A percentile compares a stretch with the other conserved stretches of the same genome.
These are phyloP conservation scores for Dianthus caryophyllus DNA, from an alignment of 148 eudicot species.

Conservation along the genomic window DNA sequence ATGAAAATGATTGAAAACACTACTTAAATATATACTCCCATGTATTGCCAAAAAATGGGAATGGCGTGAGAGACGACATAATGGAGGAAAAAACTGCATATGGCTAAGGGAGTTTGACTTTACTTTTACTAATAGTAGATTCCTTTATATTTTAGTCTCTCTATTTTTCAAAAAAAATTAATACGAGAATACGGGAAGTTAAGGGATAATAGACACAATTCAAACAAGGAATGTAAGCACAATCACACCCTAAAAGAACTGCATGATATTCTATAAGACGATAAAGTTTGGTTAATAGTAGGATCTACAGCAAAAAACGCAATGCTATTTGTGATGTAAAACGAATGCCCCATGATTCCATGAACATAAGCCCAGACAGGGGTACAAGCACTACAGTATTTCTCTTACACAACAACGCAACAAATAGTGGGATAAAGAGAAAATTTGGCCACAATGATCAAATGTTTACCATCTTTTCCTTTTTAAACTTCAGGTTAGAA, in stretches of 20 bases:
- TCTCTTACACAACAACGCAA: background rate
- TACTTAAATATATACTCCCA: too few species aligned
- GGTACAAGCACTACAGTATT: background rate
- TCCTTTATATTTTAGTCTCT: too few species aligned
- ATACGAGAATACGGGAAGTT: background rate
- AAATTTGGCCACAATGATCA: background rate
- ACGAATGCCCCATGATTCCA: background rate
- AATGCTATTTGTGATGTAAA: background rate
- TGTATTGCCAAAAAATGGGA: too few species aligned
- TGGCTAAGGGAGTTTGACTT: too few species aligned
- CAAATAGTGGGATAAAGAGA: background rate
- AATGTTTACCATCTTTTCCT: too few species aligned
- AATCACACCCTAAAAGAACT: background rate
- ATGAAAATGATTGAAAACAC: too few species aligned
- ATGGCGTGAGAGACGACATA: too few species aligned
- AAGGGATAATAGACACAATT: background rate
- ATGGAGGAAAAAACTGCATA: too few species aligned
- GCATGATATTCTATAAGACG: background rate
- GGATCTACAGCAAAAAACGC: background rate
- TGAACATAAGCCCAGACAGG: background rate
- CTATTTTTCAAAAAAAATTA: too few species aligned
- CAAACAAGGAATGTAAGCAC: conserved; percentile 5
- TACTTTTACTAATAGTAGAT: too few species aligned
- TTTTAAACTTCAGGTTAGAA: too few species aligned
- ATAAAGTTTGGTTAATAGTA: too few species aligned